These are phyloP conservation scores for Emmonsiellopsis sp. DNA, from an alignment of 2,329 filamentous ascomycete species.

Conservation along the genomic window DNA sequence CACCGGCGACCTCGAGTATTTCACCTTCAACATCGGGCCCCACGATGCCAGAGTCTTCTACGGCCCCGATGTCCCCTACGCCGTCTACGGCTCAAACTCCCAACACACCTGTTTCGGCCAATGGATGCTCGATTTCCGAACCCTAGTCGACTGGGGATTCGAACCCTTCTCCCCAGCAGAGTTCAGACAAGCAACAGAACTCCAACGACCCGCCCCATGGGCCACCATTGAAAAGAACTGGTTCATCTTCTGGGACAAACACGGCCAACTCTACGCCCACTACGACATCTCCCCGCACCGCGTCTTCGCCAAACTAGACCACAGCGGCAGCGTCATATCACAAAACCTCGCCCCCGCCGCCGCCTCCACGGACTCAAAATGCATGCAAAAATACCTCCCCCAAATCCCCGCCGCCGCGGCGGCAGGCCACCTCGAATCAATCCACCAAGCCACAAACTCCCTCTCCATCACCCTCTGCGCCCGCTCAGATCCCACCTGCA, in stretches of 20 bases:
- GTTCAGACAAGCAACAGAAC: conserved; percentile 41
- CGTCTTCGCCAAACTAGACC: conserved; percentile 38
- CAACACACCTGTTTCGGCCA: conserved; percentile 48
- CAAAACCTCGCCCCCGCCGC: conserved; percentile 38
- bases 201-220: conserved; percentile 42
- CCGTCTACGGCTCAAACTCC: conserved; percentile 50
- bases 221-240: conserved; percentile 51
- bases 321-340: conserved; percentile 41
- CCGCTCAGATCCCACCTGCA: conserved; percentile 38
- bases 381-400: conserved; percentile 41
- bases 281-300: conserved; percentile 45
- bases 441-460: conserved; percentile 55
- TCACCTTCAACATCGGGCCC: conserved; percentile 42
- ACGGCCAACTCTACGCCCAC: conserved; percentile 42
- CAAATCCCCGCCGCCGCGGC: conserved; percentile 14
- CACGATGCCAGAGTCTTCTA: conserved; percentile 53
- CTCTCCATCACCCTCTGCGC: conserved; percentile 48
- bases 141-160: conserved; percentile 38
- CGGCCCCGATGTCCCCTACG: conserved; percentile 42
- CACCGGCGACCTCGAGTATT: conserved; percentile 33
- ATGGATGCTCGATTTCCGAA: conserved; percentile 47
- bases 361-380: conserved; percentile 33
- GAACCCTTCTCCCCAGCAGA: conserved; percentile 20
- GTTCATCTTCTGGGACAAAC: conserved; percentile 51
- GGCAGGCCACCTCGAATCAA: conserved; percentile 37